A percentile compares a stretch with the other conserved stretches of the same genome.
Conservation (phyloP, 371 early-diverging fungal species). For the Zopfochytrium polystomum region DNA sequence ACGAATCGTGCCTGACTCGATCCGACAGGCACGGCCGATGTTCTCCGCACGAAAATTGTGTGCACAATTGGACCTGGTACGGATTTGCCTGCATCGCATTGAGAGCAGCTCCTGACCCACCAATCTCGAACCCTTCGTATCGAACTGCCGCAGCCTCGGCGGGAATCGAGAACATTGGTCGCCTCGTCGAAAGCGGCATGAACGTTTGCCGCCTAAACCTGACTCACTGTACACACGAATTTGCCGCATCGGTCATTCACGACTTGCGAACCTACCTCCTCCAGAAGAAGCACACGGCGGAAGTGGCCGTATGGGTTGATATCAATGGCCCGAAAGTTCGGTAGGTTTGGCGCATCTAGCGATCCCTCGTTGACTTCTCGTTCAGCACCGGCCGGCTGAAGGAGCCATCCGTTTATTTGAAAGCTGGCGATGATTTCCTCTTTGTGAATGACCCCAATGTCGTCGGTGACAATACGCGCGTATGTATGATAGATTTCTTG, state of each 20-base stretch:
- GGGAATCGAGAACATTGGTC: slow-evolving; percentile 38
- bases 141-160: too few species aligned
- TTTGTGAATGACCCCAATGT: slow-evolving; percentile 49
- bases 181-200: slow-evolving; percentile 57
- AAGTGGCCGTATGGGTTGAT: slow-evolving; percentile 54
- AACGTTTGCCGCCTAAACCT: slow-evolving; percentile 60
- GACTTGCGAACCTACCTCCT: slow-evolving; percentile 43
- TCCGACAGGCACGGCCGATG: slow-evolving; percentile 12
- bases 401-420: slow-evolving; percentile 38
- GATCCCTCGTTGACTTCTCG: not conserved
- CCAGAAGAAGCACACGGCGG: slow-evolving; percentile 28
- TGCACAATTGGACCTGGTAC: slow-evolving; percentile 51
- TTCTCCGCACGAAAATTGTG: slow-evolving; percentile 46
- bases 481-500: slow-evolving; percentile 1
- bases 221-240: slow-evolving; percentile 55
- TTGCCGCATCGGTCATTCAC: slow-evolving; percentile 44
- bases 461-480: slow-evolving; percentile 51
- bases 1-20: too few species aligned
- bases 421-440: slow-evolving; percentile 47
- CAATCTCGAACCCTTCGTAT: slow-evolving; percentile 7
- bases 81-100: not conserved
- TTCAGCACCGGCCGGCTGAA: slow-evolving; percentile 40
- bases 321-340: slow-evolving; percentile 62
- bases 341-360: slow-evolving; percentile 12
- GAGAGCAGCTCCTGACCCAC: not conserved